These are phyloP conservation scores for Dictyostelium purpureum DNA, from an alignment of 78 protist genomes.

Conservation along the genomic window DNA sequence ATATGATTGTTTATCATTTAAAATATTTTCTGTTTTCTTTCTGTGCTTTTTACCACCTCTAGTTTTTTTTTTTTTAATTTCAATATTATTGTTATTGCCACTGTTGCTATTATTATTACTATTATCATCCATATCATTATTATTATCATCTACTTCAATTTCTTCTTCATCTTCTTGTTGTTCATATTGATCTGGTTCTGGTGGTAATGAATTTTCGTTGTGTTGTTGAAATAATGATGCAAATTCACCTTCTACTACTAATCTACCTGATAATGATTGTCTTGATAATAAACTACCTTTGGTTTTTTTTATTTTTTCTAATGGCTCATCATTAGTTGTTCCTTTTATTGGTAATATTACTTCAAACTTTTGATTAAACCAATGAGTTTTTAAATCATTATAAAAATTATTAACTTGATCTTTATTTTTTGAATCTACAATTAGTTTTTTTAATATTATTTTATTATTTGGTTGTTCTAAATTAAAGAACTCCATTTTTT, in stretches of 20 bases:
- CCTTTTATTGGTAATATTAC: slow-evolving; percentile 32
- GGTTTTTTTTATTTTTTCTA: background rate
- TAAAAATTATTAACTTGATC: background rate
- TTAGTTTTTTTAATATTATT: background rate
- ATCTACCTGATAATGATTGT: background rate
- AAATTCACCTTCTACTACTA: slow-evolving; percentile 17
- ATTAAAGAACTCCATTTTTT: slow-evolving; percentile 10
- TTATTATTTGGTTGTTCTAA: slow-evolving; percentile 20
- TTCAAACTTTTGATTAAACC: slow-evolving; percentile 44
- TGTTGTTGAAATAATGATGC: background rate
- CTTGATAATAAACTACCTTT: slow-evolving; percentile 46
- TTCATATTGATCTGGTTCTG: background rate
- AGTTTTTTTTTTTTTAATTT: no score
- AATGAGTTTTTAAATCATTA: slow-evolving; percentile 19
- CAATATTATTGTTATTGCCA: background rate
- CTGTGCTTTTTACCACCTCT: no score
- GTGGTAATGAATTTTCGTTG: background rate
- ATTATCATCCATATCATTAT: background rate
- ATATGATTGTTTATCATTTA: background rate
- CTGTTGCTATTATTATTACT: no score
- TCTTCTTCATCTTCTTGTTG: background rate
- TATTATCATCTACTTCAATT: no score
- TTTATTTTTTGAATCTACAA: slow-evolving; percentile 4
- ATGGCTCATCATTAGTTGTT: background rate
- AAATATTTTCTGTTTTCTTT: no score